phyloP scores from a whole-genome alignment of 176 grass and related monocot species.

The Rhynchospora pubera region DNA sequence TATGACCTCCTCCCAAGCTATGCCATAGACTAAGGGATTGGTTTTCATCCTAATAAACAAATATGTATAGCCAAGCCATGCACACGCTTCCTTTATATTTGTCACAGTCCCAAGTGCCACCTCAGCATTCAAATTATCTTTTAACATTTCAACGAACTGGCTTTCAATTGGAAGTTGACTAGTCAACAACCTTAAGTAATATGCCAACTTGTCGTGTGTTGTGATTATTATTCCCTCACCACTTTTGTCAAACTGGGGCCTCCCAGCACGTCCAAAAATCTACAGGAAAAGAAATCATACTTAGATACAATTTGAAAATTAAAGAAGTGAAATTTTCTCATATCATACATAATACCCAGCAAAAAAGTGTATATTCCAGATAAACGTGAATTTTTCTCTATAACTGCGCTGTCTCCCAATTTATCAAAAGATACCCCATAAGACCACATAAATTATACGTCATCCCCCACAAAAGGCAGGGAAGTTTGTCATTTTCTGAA shows the following conservation, averaged over 20 bases:
- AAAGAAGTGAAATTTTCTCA: slow-evolving; percentile 1
- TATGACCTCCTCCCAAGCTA: slow-evolving; percentile 94
- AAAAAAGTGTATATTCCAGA: neutral
- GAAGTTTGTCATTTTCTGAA: neutral
- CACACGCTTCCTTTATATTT: slow-evolving; percentile 93
- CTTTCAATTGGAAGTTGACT: slow-evolving; percentile 97
- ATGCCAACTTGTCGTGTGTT: slow-evolving; percentile 88
- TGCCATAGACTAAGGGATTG: slow-evolving; percentile 91
- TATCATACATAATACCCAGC: neutral
- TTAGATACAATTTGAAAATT: slow-evolving; percentile 20
- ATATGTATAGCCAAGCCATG: slow-evolving; percentile 98
- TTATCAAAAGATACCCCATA: neutral
- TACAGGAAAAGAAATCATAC: slow-evolving; percentile 24
- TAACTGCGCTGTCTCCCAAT: neutral
- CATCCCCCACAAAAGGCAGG: neutral
- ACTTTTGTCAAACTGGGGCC: slow-evolving; percentile 97
- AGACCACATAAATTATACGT: neutral
- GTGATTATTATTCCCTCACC: slow-evolving; percentile 98
- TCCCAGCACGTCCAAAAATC: slow-evolving; percentile 98
- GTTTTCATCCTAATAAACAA: slow-evolving; percentile 99
- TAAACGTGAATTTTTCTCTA: neutral
- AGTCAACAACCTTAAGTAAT: slow-evolving; percentile 85
- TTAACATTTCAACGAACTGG: slow-evolving; percentile 88
- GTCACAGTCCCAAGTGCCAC: slow-evolving; percentile 93
- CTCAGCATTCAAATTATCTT: slow-evolving; percentile 99